These are phyloP conservation scores for Diplodia seriata DNA, from an alignment of 2,329 filamentous ascomycete genomes.

Conservation along the genomic window DNA sequence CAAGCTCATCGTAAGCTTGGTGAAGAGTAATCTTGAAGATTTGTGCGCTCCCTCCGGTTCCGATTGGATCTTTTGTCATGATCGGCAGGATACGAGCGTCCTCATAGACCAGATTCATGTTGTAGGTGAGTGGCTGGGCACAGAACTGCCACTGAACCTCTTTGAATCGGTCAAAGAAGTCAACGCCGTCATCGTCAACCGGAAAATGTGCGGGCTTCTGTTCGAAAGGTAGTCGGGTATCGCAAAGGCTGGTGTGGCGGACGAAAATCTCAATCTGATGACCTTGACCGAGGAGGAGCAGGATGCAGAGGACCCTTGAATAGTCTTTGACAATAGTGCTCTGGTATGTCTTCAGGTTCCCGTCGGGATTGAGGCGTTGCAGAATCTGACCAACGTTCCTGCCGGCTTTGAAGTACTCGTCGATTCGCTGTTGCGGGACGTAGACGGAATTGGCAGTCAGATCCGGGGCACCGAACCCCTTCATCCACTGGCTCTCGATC, in stretches of 20 bases:
- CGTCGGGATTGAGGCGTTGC: not conserved
- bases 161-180: conserved; percentile 34
- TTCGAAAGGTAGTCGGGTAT: conserved; percentile 35
- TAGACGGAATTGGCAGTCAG: not conserved
- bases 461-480: not conserved
- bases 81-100: conserved; percentile 34
- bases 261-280: conserved; percentile 33
- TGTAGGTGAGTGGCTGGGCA: conserved; percentile 2
- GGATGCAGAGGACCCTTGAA: conserved; percentile 35
- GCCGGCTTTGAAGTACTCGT: not conserved
- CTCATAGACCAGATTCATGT: conserved; percentile 3
- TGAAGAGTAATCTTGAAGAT: conserved; percentile 33
- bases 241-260: conserved; percentile 26
- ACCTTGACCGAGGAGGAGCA: conserved; percentile 34
- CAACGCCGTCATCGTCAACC: not conserved
- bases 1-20: conserved; percentile 34
- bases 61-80: not conserved
- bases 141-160: conserved; percentile 37
- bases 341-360: not conserved
- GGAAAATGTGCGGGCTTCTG: not conserved
- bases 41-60: too few species aligned
- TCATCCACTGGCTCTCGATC: not conserved
- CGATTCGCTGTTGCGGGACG: not conserved
- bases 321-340: conserved; percentile 29
- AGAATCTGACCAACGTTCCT: not conserved